Evolutionary conservation across 768 basidiomycete genomes (phyloP).

Genomic region (Lentinula detonsa): DNA sequence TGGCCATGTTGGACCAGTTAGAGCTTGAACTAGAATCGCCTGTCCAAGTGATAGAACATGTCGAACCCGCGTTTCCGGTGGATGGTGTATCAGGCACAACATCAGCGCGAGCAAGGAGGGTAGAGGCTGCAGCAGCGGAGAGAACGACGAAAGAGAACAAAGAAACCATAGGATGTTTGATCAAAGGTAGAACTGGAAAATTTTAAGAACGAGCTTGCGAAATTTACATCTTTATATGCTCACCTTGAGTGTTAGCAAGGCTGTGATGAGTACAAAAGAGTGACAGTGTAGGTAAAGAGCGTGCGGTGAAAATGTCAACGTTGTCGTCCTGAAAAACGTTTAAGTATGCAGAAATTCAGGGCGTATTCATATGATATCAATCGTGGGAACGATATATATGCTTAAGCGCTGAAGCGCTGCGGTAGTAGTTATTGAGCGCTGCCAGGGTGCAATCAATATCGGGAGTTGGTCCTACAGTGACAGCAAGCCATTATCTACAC

Average conservation of each 20-base stretch:
- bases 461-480: too few species aligned
- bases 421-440: too few species aligned
- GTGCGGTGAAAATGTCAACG: not conserved
- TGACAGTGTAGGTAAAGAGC: not conserved
- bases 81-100: constrained; percentile 54
- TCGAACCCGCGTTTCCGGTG: constrained; percentile 51
- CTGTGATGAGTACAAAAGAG: not conserved
- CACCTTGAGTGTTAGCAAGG: not conserved
- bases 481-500: too few species aligned
- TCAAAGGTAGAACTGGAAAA: not conserved
- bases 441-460: too few species aligned
- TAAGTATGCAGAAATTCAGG: not conserved
- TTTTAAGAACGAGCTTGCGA: not conserved
- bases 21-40: constrained; percentile 46
- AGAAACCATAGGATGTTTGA: constrained; percentile 27
- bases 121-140: constrained; percentile 25
- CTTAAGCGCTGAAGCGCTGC: too few species aligned
- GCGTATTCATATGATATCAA: not conserved
- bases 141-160: constrained; percentile 30
- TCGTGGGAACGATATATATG: not conserved
- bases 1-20: constrained; percentile 64
- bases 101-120: constrained; percentile 44
- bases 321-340: not conserved
- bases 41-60: constrained; percentile 55
- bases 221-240: not conserved